A percentile compares a stretch with the other conserved stretches of the same genome.
Conservation (phyloP, 2,329 filamentous ascomycete species). For the Ascocoryne sarcoides region DNA sequence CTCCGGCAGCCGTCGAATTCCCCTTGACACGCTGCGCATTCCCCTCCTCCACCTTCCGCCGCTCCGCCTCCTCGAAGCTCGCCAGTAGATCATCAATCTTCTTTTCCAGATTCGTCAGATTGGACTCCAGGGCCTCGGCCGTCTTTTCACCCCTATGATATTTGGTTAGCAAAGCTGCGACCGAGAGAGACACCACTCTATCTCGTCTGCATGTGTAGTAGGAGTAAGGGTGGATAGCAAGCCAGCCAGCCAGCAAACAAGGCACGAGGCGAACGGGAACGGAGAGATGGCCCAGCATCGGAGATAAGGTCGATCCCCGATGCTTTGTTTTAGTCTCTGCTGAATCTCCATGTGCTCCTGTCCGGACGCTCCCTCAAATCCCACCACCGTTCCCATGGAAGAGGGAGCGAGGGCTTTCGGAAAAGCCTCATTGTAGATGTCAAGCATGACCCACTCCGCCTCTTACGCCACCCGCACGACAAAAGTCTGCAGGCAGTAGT, state of each 20-base stretch:
- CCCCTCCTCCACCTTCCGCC: conserved; percentile 12
- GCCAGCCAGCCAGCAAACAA: conserved; percentile 1
- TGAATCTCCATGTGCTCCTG: no score
- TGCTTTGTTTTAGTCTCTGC: neutral
- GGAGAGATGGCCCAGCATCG: neutral
- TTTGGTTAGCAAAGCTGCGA: neutral
- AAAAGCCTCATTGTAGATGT: no score
- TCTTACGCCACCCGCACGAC: no score
- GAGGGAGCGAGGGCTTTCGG: no score
- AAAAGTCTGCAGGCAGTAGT: no score
- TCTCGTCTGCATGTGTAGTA: no score
- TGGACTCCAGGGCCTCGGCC: conserved; percentile 43
- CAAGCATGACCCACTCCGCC: no score
- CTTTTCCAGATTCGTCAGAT: conserved; percentile 42
- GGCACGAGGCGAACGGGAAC: neutral
- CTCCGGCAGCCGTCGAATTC: neutral
- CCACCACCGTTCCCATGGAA: no score
- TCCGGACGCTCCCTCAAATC: no score
- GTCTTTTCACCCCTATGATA: conserved; percentile 40
- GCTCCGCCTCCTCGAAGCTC: conserved; percentile 34
- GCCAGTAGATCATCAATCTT: conserved; percentile 48
- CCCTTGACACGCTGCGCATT: conserved; percentile 7
- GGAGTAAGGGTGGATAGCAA: no score
- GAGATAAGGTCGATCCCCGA: no score
- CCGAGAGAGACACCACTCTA: no score